These are phyloP conservation scores for Uronychia binucleata DNA, from an alignment of 73 alveolate species.

Conservation along the genomic window DNA sequence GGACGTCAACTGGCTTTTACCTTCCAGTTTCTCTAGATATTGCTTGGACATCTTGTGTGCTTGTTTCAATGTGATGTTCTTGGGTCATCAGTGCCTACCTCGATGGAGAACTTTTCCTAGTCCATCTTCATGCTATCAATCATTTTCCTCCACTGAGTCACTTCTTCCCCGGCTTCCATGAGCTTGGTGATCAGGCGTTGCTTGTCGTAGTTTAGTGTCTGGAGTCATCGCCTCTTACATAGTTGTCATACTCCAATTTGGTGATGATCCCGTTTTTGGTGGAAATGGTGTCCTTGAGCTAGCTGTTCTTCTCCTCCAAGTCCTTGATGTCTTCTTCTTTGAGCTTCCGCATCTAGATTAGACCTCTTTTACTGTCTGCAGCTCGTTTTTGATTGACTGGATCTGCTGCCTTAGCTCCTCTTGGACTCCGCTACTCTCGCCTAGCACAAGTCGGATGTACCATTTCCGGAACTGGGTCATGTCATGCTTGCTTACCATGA, in stretches of 20 bases:
- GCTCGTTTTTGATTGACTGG: not conserved
- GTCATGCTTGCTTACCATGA: not conserved
- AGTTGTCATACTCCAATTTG: not conserved
- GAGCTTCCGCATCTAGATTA: not conserved
- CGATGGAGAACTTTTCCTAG: not conserved
- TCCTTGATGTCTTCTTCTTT: not conserved
- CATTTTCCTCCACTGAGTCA: not conserved
- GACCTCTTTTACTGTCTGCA: not conserved
- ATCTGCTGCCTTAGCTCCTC: not conserved
- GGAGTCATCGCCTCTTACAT: not conserved
- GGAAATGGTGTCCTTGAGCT: not conserved
- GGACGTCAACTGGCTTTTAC: no score
- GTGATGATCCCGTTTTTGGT: not conserved
- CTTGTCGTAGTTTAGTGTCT: not conserved
- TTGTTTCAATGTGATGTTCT: not conserved
- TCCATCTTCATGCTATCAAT: not conserved
- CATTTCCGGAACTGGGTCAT: not conserved
- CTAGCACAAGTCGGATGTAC: not conserved
- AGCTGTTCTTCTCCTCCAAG: not conserved
- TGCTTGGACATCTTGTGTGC: not conserved
- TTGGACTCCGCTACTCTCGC: not conserved
- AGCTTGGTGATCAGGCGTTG: not conserved
- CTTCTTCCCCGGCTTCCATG: not conserved
- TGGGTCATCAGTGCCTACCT: not conserved
- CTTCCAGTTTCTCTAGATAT: not conserved